phyloP scores from a whole-genome alignment of 1,139 yeast species.

The Pichia sp. region DNA sequence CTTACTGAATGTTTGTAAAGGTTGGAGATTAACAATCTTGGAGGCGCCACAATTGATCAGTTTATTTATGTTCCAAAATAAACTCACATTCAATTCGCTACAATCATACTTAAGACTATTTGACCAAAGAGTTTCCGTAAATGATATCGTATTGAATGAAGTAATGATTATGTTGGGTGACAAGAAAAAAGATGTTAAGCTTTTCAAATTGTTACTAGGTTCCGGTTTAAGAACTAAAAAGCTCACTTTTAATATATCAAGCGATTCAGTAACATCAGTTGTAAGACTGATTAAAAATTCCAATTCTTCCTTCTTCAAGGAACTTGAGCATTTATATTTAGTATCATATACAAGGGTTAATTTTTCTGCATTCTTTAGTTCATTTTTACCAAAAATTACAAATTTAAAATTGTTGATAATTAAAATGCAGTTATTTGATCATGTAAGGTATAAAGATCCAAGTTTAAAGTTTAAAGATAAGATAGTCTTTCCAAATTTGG shows the following conservation, averaged over 20 bases:
- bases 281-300: neutral
- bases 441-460: neutral
- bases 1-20: constrained; percentile 11
- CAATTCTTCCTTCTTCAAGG: neutral
- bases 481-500: neutral
- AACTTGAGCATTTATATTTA: neutral
- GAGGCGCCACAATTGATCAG: constrained; percentile 11
- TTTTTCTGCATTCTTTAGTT: neutral
- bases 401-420: neutral
- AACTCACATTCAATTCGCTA: constrained; percentile 1
- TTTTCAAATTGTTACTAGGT: constrained; percentile 6
- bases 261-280: neutral
- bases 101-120: constrained; percentile 8
- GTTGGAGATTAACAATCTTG: constrained; percentile 13
- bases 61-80: constrained; percentile 1
- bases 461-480: neutral
- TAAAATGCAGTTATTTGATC: neutral
- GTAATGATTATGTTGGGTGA: neutral
- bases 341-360: neutral
- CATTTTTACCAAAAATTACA: neutral
- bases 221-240: neutral
- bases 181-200: neutral
- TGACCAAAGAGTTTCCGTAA: constrained; percentile 9
- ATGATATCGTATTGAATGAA: constrained; percentile 2
- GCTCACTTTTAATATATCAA: neutral